Evolutionary conservation across 805 yeast genomes (phyloP), one percentile per base, ranked within the genome.

Genomic region (Ogataea parapolymorpha): DNA sequence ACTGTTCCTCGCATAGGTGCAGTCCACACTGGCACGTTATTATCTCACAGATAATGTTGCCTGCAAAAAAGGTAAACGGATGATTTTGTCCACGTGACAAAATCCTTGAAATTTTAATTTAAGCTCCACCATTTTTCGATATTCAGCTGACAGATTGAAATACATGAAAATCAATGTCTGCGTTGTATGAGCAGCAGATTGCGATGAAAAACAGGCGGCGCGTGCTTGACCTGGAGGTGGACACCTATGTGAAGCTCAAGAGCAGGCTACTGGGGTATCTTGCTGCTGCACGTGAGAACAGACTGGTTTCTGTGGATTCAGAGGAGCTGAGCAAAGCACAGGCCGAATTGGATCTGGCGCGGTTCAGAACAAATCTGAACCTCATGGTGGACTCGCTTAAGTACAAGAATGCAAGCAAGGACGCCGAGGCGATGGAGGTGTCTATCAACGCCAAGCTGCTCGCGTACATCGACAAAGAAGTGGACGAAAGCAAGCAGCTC

Each of bases 171-270:
- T 20, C 22, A 20, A 20, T 20, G 22, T 20, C 22, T 20, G 22
- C 22, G 10, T 20, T 20, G 22, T 38, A 44, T 26, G 52, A 46
- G 16, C 48, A 51, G 42, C 47, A 55, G 23, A 35, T 50, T 3
- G 55, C 61, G 5, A 55, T 58, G 42, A 57, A 54, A 32, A 49
- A 53, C 34, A 45, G 65, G 28, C 53, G 67, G 38, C 43, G 48
- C 26, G 60, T 58, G 9, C 54, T 53, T 17, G 67, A 62, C 38
- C 31, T 55, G 9, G 67, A 61, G 33, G 24, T 63, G 4, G 62
- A 57, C 25, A 34, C 41, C 1, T 63, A 59, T 32, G 13, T 52
- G 5, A 47, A 55, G 20, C 29, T 53, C 11, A 54, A 60, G 37
- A 34, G 48, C 7, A 45, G 50, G 13, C 41, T 61, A 6, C 28